Evolutionary conservation across 2,329 filamentous ascomycete species (phyloP), one percentile per base, ranked within the genome.

Genomic region (Fusarium sp.): DNA sequence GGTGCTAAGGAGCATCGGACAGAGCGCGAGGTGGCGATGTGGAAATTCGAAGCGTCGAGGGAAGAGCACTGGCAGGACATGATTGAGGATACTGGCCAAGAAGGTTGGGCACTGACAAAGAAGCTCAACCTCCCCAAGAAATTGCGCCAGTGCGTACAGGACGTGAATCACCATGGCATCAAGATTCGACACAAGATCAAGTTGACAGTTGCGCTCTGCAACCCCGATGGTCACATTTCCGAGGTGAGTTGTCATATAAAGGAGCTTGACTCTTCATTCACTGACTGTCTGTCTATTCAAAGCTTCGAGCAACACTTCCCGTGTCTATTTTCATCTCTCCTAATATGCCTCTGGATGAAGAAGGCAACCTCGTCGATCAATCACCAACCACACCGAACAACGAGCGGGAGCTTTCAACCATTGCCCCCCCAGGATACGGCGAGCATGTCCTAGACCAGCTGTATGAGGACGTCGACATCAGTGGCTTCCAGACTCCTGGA

Each of bases 301-400:
- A 91, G 87, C 85, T 97, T 48, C 89, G 94, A 48, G 94, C 94
- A 42, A 95, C 93, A 37, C 85, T 98, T 29, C 93, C 95, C 2
- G 85, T 98, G 14, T 92, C 92, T 50, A 88, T 99, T 35, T 97
- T 97, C 77, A 97, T 98, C 66, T 99, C 95, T 6, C 94, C 95
- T 1, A 95, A 95, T 71, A 87, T 97, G 69, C 90, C 92, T 0
- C 85, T 97, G 33, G 92, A 95, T 69, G 92, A 96, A 48, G 86
- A 94, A 57, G 95, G 96, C 68, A 89, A 91, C 68, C 83, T 98
- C 3, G 80, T 91, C 49, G 82, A 84, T 49, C 84, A 87, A 70
- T 79, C 79, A n/a, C 81, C 84, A 44, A 62, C 67, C 80, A 59
- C 56, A 14, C 71, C 72, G 79, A 56, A 76, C 10, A 49, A 63